phyloP scores from a whole-genome alignment of 305 asterid species.

The Withania somnifera region DNA sequence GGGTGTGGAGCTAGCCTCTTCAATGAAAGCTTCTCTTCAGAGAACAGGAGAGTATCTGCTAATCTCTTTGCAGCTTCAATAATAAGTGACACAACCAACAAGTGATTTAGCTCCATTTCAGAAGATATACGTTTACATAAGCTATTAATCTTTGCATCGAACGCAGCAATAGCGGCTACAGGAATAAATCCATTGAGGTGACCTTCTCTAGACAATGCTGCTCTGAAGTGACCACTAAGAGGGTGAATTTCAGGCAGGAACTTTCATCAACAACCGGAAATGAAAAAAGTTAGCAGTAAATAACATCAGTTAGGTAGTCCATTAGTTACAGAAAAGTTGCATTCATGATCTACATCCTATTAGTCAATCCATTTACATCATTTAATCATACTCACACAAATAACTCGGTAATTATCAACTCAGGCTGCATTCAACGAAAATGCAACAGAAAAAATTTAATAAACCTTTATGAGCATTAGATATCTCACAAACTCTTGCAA shows the following conservation, averaged over 20 bases:
- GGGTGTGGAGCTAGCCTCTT: slow-evolving; percentile 42
- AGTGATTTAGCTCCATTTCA: slow-evolving; percentile 36
- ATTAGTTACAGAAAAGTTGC: background rate
- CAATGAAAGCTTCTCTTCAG: slow-evolving; percentile 49
- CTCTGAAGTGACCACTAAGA: slow-evolving; percentile 82
- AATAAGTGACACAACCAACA: slow-evolving; percentile 52
- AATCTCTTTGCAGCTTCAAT: slow-evolving; percentile 43
- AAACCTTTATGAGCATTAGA: background rate
- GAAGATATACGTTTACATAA: slow-evolving; percentile 70
- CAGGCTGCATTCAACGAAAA: background rate
- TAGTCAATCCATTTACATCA: background rate
- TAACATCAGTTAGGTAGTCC: background rate
- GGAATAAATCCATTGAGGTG: slow-evolving; percentile 57
- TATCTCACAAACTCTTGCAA: background rate
- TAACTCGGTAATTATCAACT: background rate
- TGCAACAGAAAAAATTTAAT: background rate
- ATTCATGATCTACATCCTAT: background rate
- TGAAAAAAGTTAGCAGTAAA: background rate
- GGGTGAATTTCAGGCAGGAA: slow-evolving; percentile 68
- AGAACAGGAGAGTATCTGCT: slow-evolving; percentile 27
- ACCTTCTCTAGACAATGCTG: slow-evolving; percentile 54
- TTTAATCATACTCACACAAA: background rate
- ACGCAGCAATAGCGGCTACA: slow-evolving; percentile 54
- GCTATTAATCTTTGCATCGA: slow-evolving; percentile 48
- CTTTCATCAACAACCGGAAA: slow-evolving; percentile 32